Evolutionary conservation across 805 yeast species (phyloP), one percentile per base, ranked within the genome.

Genomic region (Dipodascus albidus): DNA sequence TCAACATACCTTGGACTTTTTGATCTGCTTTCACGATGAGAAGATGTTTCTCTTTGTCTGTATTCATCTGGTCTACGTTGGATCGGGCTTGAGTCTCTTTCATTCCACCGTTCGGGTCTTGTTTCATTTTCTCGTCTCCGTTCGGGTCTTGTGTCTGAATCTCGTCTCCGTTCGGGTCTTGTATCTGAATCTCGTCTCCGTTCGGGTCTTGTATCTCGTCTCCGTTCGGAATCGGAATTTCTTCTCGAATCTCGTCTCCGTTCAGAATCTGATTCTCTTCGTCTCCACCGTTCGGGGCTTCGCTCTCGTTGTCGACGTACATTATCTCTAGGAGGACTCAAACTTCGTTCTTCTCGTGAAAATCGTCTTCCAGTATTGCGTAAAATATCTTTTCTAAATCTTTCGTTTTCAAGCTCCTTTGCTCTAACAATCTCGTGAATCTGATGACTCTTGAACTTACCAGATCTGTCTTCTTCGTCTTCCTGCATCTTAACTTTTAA

Each of bases 341-440:
- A 14, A 17, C 44, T 38, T 47, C 33, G 49, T 22, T 49, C 31
- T 22, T 49, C 38, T 22, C 35, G 22, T 14, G 31, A 49, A 15
- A n/a, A 49, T 19, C 38, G 3, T 27, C 50, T 8, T 9, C 50
- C 41, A 23, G 50, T 33, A 11, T 44, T 24, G 6, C 35, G 27
- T 11, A 21, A 15, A 11, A 51, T 72, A 56, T 60, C 64, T 19
- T 41, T 27, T 38, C 53, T 41, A 55, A 60, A 47, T 14, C 55
- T 49, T 33, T 54, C 58, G 42, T 60, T 60, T 23, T 49, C 54
- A 27, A 31, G 24, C 15, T 41, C 50, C 48, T 61, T 61, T 15
- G 58, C 58, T 6, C 23, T 50, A 2, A 60, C 53, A 35, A 58
- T 31, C 33, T 52, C 59, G 47, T 61, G 64, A 15, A 54, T 52